Base-by-base conservation (phyloP, 2,329 filamentous ascomycete genomes). In the Lasiodiplodia sp. region DNA sequence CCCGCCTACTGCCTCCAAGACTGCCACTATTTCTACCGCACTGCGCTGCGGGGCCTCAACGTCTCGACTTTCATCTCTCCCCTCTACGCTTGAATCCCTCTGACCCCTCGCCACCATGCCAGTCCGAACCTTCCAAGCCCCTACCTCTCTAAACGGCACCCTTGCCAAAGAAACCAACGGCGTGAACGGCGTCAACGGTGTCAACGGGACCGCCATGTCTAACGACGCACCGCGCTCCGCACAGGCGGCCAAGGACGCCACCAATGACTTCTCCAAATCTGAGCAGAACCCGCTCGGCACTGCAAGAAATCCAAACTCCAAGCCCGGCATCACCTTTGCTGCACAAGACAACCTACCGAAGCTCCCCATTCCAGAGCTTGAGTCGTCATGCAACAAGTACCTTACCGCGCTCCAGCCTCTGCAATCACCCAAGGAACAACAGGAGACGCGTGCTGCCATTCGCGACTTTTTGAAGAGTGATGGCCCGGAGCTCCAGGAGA, bases 21-120 rank as follows among this genome's bases (percentile, higher is more conserved):
- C 81, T 96, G 92, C 77, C 93, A 96, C 80, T 96, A 96, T 83
- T 96, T 97, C 83, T 96, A 92, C 85, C 92, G 92, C 85, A 96
- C 91, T 81, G 92, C 92, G 78, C 84, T 97, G 83, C 92, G 92
- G 85, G 90, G 94, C 78, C 85, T 97, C 75, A 95, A 92, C 77
- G 89, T 97, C 75, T 87, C 89, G 82, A 96, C 92, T 75, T 87
- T 84, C 76, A 88, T 97, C 80, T 93, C 91, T 73, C 90, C 91
- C 74, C 84, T 93, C 67, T 93, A 93, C 84, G 87, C 86, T 81
- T 93, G 84, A 86, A 81, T 73, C 74, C 31, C 40, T 68, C 70
- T 75, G 75, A 80, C 83, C 86, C 78, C 85, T 86, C 71, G 82
- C 79, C 68, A 83, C 81, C 71, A 87, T 87, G 82, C 83, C 87